Evolutionary conservation across 2,329 filamentous ascomycete species (phyloP).

Genomic region (Dryadomyces quercus-mongolicae): DNA sequence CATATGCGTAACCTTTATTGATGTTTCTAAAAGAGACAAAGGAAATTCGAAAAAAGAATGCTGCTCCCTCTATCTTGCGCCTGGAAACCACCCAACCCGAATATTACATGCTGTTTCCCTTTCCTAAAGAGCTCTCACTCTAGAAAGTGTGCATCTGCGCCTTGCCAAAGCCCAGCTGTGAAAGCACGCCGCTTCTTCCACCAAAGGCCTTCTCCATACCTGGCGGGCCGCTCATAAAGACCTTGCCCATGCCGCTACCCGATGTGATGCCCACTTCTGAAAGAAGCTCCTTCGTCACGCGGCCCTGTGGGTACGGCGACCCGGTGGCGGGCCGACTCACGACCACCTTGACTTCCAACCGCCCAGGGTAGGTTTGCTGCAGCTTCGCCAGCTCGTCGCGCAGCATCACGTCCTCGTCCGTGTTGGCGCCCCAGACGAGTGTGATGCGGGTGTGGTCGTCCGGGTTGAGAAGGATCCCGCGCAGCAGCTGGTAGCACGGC

Average conservation of each 20-base stretch:
- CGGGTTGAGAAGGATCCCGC: slow-evolving; percentile 48
- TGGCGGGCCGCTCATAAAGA: slow-evolving; percentile 59
- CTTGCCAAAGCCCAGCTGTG: slow-evolving; percentile 43
- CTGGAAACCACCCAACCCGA: too few species aligned
- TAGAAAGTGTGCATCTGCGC: slow-evolving; percentile 46
- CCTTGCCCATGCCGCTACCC: slow-evolving; percentile 28
- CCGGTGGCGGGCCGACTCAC: slow-evolving; percentile 35
- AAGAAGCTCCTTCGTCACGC: slow-evolving; percentile 45
- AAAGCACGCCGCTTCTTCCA: slow-evolving; percentile 38
- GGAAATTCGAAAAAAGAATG: too few species aligned
- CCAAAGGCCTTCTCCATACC: slow-evolving; percentile 49
- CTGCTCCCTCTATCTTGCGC: too few species aligned
- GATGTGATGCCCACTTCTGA: slow-evolving; percentile 30
- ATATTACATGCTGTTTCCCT: too few species aligned
- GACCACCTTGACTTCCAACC: slow-evolving; percentile 46
- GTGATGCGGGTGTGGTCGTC: slow-evolving; percentile 50
- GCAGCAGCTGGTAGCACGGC: slow-evolving; percentile 53
- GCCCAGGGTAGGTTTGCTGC: slow-evolving; percentile 34
- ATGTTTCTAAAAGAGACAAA: too few species aligned
- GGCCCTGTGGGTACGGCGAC: slow-evolving; percentile 36
- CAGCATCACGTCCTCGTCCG: slow-evolving; percentile 48
- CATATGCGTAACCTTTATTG: too few species aligned
- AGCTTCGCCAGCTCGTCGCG: slow-evolving; percentile 40
- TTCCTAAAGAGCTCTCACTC: too few species aligned
- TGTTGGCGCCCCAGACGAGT: slow-evolving; percentile 55